Evolutionary conservation across 768 basidiomycete genomes (phyloP).

Genomic region (Trichaptum fuscoviolaceum): DNA sequence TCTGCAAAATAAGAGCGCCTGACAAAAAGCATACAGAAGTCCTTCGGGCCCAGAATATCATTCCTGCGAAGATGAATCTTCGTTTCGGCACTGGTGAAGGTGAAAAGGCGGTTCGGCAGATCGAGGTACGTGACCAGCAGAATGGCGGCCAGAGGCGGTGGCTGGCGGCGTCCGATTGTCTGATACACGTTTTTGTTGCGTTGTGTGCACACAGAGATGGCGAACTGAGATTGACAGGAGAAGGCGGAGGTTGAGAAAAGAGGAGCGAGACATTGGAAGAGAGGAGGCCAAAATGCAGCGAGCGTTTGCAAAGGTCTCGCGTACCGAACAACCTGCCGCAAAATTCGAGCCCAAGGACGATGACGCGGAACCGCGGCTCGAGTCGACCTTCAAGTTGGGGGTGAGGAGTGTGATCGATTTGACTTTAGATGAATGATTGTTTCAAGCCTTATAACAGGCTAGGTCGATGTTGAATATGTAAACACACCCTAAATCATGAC

Average conservation of each 20-base stretch:
- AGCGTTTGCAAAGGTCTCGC: neutral
- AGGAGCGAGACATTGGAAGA: conserved; percentile 12
- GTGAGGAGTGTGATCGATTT: neutral
- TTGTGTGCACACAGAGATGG: neutral
- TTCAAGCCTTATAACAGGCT: neutral
- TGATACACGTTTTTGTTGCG: neutral
- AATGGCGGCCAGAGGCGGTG: neutral
- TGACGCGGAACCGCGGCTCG: neutral
- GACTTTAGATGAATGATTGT: neutral
- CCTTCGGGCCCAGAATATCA: neutral
- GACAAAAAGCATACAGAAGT: neutral
- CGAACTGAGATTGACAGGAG: neutral
- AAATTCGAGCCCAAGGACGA: neutral
- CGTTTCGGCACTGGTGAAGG: neutral
- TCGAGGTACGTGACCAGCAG: neutral
- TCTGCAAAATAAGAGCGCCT: neutral
- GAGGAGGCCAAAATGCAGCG: conserved; percentile 21
- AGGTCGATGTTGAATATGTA: neutral
- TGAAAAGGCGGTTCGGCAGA: neutral
- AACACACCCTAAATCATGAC: too few relatives aligned
- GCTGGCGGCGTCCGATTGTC: neutral
- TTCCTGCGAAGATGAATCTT: neutral
- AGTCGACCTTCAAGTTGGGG: too few relatives aligned
- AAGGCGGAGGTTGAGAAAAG: neutral
- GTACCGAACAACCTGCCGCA: neutral